Evolutionary conservation across 1,284 basidiomycete genomes (phyloP), one percentile per base, ranked within the genome.

Genomic region (Afroboletus lepidellus): DNA sequence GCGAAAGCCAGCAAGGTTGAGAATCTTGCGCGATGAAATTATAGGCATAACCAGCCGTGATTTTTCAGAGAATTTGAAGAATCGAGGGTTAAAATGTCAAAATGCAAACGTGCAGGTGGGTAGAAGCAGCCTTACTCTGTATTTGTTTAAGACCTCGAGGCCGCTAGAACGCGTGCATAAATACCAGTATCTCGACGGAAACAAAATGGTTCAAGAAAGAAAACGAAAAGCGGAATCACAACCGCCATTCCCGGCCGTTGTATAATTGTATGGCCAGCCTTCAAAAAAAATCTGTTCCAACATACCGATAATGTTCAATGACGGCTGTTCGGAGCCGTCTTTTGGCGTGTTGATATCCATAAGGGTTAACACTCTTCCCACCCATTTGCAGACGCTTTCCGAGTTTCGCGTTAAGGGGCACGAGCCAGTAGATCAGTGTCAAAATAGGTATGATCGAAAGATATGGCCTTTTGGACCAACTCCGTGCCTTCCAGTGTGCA

Each of bases 1-100:
- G 23, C 90, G 78, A 68, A 98, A 94, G 1, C 94, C 95, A 2
- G 90, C 90, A 9, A 94, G 69, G 66, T 98, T 98, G 48, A 98
- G 72, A 45, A 90, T 85, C 87, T 94, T 45, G 16, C 4, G 16
- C 7, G 24, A 27, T 1, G 12, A 30, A 32, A 47, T 39, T 6
- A 29, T 7, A 21, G 18, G 25, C 12, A 20, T n/a, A 33, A 23
- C 21, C 20, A 42, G 9, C 9, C 18, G 24, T 18, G 21, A 11
- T 32, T 33, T n/a, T 43, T 23, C 37, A 34, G 41, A 8, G 29
- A 24, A 38, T 29, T 29, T 11, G 25, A 42, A 29, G n/a, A 47
- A 21, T 36, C 29, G 5, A 32, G 25, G 23, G 20, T n/a, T n/a
- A n/a, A 24, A 41, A 21, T 16, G 33, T 43, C 18, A 52, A 43